Conservation (phyloP, 371 early-diverging fungal genomes). For the Massospora cicadina region DNA sequence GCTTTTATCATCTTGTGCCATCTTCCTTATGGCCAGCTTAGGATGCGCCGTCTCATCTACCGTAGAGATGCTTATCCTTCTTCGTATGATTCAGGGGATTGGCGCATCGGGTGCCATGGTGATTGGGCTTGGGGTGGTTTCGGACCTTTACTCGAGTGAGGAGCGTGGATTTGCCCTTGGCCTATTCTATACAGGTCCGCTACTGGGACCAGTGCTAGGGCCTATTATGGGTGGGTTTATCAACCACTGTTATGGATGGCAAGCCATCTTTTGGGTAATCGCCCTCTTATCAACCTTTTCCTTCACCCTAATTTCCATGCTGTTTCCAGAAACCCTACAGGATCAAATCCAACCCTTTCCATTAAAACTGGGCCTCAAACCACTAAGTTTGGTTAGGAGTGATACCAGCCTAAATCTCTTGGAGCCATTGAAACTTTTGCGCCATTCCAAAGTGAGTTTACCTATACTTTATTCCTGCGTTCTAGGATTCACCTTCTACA, state of each 20-base stretch:
- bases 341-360: not conserved
- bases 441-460: slow-evolving; percentile 24
- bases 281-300: slow-evolving; percentile 26
- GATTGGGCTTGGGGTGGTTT: slow-evolving; percentile 53
- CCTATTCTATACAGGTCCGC: slow-evolving; percentile 32
- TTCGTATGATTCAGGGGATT: slow-evolving; percentile 44
- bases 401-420: slow-evolving; percentile 15
- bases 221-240: slow-evolving; percentile 29
- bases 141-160: slow-evolving; percentile 24
- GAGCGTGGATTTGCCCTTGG: slow-evolving; percentile 36
- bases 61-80: slow-evolving; percentile 31
- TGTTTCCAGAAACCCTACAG: slow-evolving; percentile 48
- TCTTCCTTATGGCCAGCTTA: slow-evolving; percentile 36
- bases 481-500: not conserved
- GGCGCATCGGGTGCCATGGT: slow-evolving; percentile 52
- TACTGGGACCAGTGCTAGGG: slow-evolving; percentile 31
- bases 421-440: slow-evolving; percentile 22
- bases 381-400: not conserved
- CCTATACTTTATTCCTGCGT: not conserved
- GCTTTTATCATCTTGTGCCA: slow-evolving; percentile 30
- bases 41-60: slow-evolving; percentile 38
- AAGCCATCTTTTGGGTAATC: slow-evolving; percentile 42
- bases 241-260: slow-evolving; percentile 34
- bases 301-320: slow-evolving; percentile 19
- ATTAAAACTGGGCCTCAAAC: slow-evolving; percentile 1